Evolutionary conservation across 2,329 filamentous ascomycete genomes (phyloP).

Genomic region (Ceratocystis colombiana): DNA sequence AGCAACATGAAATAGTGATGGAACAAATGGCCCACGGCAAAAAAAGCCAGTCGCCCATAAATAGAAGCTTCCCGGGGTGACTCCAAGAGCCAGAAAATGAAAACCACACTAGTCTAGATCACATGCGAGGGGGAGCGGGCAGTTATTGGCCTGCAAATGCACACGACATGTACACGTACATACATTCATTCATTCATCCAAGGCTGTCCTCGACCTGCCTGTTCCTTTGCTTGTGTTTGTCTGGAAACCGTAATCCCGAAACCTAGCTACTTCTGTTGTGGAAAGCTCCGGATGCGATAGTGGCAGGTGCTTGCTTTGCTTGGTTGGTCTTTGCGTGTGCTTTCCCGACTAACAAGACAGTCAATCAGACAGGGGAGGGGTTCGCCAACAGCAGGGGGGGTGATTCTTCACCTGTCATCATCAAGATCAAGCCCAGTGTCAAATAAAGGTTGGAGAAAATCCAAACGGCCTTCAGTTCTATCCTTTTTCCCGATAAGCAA

Average conservation of each 20-base stretch:
- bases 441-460: background rate
- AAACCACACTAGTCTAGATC: too few relatives aligned
- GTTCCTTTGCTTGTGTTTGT: too few relatives aligned
- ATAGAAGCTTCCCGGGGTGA: too few relatives aligned
- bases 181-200: too few relatives aligned
- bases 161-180: too few relatives aligned
- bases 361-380: background rate
- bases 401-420: background rate
- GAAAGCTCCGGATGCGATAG: background rate
- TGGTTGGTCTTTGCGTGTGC: background rate
- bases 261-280: too few relatives aligned
- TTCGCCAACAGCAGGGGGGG: background rate
- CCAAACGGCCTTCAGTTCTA: background rate
- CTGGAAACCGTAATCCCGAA: too few relatives aligned
- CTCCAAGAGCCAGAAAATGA: too few relatives aligned
- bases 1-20: background rate
- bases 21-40: background rate
- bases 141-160: too few relatives aligned
- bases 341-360: background rate
- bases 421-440: background rate
- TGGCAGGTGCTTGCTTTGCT: background rate
- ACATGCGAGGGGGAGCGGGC: too few relatives aligned
- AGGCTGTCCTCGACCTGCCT: too few relatives aligned
- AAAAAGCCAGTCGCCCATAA: too few relatives aligned
- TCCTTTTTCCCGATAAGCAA: slow-evolving; percentile 9